A percentile compares a stretch with the other conserved stretches of the same genome.
Conservation (phyloP, 2,329 filamentous ascomycete species). For the Arthrobotrys sinensis region DNA sequence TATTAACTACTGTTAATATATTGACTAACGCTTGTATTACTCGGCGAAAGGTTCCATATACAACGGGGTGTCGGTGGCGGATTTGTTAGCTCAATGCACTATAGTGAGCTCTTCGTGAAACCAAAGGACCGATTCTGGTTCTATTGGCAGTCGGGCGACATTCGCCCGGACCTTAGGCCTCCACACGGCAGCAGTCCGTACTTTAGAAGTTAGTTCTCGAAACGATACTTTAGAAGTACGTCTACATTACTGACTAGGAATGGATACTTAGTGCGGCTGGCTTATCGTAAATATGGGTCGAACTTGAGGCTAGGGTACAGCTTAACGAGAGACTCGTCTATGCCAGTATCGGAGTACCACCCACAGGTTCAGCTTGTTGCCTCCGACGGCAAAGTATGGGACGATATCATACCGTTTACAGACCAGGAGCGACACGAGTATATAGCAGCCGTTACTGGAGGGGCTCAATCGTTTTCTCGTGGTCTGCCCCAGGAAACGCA, state of each 20-base stretch:
- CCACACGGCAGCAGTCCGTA: neutral
- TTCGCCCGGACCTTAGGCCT: neutral
- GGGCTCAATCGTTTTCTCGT: neutral
- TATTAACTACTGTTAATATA: neutral
- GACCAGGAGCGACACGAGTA: neutral
- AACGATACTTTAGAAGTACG: neutral
- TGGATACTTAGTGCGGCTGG: neutral
- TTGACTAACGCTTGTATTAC: too few relatives aligned
- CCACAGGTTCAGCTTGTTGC: constrained; percentile 3
- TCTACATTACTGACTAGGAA: neutral
- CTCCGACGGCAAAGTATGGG: neutral
- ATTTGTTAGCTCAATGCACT: constrained; percentile 7
- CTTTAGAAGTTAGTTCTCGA: constrained; percentile 2
- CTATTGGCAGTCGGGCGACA: neutral
- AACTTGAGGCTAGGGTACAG: constrained; percentile 1
- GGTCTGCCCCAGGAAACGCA: too few relatives aligned
- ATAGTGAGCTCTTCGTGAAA: neutral
- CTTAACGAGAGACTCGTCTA: neutral
- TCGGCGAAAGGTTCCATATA: neutral
- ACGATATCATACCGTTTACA: neutral
- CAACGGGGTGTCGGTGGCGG: neutral
- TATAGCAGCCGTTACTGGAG: neutral
- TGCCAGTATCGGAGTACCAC: neutral
- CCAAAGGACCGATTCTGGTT: constrained; percentile 4
- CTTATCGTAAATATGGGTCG: neutral